Base-by-base conservation (phyloP, 1,284 basidiomycete species). In the Fomitopsis pinicola region DNA sequence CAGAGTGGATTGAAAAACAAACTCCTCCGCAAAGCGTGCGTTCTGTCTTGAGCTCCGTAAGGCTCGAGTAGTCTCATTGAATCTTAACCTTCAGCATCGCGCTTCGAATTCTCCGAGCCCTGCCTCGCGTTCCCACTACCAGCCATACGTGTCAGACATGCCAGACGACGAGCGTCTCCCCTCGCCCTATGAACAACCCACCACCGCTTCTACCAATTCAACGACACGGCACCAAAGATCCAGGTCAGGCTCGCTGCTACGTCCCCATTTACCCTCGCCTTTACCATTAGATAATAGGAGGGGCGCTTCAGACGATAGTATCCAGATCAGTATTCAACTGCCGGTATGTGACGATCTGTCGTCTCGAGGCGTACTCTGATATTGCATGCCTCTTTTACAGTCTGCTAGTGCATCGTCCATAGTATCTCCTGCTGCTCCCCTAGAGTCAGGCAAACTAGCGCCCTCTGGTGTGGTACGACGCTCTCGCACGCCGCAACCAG, bases 181-280 rank as follows among this genome's bases (percentile, higher is more conserved):
- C 3, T 62, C 60, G 22, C 56, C 60, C 1, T 58, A 53, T 42
- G 57, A 53, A 17, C 35, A 57, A 50, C 57, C 61, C 4, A 48
- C 36, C 12, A 59, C 57, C 8, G 17, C 61, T 5, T 45, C 52
- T 38, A 57, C 38, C 33, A 42, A 52, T 3, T 58, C 19, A 2
- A 15, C 33, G 9, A 42, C 54, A 6, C 26, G 55, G 7, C 61
- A 62, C 22, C 48, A 33, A 14, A 42, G 55, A 26, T 57, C 61
- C 5, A 48, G 54, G 30, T 59, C 61, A 17, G 58, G 42, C n/a
- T 62, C 61, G 10, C 33, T 59, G 55, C 44, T 59, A 28, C 33
- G 58, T 9, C 60, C 62, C 12, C 59, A 62, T 17, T 55, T 53
- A 19, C 48, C 35, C 10, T 28, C 36, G 19, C 48, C 45, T 22